Conservation (phyloP, 805 yeast genomes). For the Candida vartiovaarae region DNA sequence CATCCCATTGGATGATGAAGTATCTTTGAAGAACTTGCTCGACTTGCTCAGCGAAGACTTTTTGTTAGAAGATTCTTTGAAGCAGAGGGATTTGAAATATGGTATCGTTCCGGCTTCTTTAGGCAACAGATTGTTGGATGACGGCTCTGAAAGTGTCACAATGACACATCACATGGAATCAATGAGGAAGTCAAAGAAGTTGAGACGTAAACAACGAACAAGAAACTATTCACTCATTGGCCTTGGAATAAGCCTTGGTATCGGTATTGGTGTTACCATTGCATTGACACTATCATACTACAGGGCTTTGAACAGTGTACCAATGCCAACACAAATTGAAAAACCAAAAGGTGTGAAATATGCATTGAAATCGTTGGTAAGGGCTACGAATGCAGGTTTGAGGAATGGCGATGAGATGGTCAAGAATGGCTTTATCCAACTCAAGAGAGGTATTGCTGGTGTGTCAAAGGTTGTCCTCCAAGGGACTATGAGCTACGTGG, state of each 20-base stretch:
- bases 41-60: conserved; percentile 17
- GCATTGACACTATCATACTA: conserved; percentile 11
- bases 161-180: conserved; percentile 11
- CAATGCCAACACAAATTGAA: conserved; percentile 1
- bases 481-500: conserved; percentile 2
- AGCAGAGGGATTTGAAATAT: not conserved
- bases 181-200: conserved; percentile 12
- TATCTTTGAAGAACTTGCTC: conserved; percentile 15
- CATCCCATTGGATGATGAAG: conserved; percentile 15
- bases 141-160: conserved; percentile 5
- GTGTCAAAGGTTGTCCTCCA: conserved; percentile 9
- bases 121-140: too few species aligned
- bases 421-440: conserved; percentile 1
- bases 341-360: not conserved
- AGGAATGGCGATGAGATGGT: not conserved
- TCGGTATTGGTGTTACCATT: conserved; percentile 22
- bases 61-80: conserved; percentile 5
- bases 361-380: not conserved
- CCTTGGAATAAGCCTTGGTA: conserved; percentile 16
- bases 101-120: too few species aligned
- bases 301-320: not conserved
- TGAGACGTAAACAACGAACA: conserved; percentile 4
- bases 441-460: conserved; percentile 5
- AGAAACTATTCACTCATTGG: conserved; percentile 11
- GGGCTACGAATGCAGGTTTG: not conserved